Evolutionary conservation across 225 moss, liverwort and hornwort species (phyloP), one percentile per base, ranked within the genome.

Genomic region (Takakia lepidozioides): DNA sequence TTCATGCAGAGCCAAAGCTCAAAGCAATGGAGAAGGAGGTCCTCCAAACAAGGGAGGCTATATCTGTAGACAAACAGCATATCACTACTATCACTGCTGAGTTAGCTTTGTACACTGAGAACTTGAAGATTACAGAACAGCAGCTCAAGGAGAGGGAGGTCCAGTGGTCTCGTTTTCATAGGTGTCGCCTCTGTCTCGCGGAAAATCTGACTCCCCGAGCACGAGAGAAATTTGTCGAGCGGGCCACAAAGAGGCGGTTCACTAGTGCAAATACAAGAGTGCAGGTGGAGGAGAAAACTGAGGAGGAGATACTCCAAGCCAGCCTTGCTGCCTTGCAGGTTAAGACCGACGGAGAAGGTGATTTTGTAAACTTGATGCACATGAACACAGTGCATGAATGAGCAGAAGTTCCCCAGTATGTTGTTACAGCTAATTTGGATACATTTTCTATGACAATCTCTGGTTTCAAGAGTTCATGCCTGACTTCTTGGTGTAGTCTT

Each of bases 151-250:
- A 58, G 26, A 66, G 61, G 19, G 67, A 57, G 19, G 42, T 64
- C 38, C 80, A 90, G 56, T 61, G 86, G 27, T 45, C 74, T 9
- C 81, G 74, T 15, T 72, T 80, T 27, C 89, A 81, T 55, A 74
- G 93, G 35, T 95, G 93, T 58, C 78, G 93, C 18, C 68, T 95
- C 51, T 95, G 90, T 49, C 71, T 95, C 25, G 89, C 90, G 49
- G 90, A 86, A 27, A 95, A 95, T 55, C 83, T 95, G 68, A 82
- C 93, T 29, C 93, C 90, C 3, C 84, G 82, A 46, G 74, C 82
- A 27, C 65, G 91, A 44, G 90, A 91, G 60, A 80, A 65, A 39
- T 90, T 82, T 43, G 61, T 98, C 25, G 70, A 71, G 51, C 75
- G 58, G 63, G 80, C 64, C 54, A 85, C 84, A 61, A 54, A 67